Evolutionary conservation across 768 basidiomycete genomes (phyloP).

Genomic region (Rhodotorula graminis): DNA sequence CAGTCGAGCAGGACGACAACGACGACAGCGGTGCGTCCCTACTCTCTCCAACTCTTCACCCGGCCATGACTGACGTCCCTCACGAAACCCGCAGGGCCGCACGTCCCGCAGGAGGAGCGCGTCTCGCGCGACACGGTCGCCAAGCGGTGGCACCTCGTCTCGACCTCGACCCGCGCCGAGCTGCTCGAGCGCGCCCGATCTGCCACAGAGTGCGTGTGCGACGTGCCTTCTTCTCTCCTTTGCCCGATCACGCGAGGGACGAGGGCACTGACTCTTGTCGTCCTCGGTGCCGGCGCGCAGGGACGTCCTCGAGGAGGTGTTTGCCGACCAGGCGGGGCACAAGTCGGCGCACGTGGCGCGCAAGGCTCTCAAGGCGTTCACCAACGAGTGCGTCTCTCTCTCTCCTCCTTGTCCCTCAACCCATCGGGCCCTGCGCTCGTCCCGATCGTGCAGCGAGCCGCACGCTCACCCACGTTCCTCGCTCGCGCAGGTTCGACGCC

Average conservation of each 20-base stretch:
- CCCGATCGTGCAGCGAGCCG: too few relatives aligned
- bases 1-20: background rate
- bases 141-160: background rate
- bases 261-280: too few relatives aligned
- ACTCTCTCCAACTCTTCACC: background rate
- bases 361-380: background rate
- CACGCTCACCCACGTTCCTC: background rate
- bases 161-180: background rate
- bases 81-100: background rate
- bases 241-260: too few relatives aligned
- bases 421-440: too few relatives aligned
- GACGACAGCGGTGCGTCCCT: background rate
- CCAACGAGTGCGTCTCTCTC: slow-evolving; percentile 1
- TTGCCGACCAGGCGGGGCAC: background rate
- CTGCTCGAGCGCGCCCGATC: background rate
- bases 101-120: background rate
- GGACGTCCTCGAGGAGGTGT: background rate
- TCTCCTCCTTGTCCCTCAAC: background rate
- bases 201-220: background rate
- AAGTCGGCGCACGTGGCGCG: background rate
- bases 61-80: too few relatives aligned
- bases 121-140: background rate
- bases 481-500: background rate
- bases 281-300: background rate
- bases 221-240: too few relatives aligned